Evolutionary conservation across 805 yeast species (phyloP).

Genomic region (Pichia deserticola): DNA sequence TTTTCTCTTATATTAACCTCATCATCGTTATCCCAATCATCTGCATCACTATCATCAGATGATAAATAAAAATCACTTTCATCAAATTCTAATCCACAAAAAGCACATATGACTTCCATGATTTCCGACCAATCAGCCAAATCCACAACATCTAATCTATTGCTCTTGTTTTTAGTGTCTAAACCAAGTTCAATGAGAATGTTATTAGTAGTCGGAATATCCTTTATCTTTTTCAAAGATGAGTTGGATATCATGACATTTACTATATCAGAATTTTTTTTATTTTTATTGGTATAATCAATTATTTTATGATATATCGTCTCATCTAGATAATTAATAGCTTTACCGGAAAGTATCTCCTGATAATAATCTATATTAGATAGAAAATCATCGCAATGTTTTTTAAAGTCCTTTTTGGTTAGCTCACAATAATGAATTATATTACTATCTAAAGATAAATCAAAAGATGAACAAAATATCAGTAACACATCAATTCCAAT

Average conservation of each 20-base stretch:
- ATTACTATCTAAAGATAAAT: conserved; percentile 8
- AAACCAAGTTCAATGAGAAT: conserved; percentile 24
- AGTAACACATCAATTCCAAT: conserved; percentile 24
- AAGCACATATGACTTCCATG: conserved; percentile 29
- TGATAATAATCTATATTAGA: conserved; percentile 15
- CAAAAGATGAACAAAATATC: conserved; percentile 17
- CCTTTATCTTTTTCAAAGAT: conserved; percentile 11
- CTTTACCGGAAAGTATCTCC: too few species aligned
- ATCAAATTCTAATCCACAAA: conserved; percentile 29
- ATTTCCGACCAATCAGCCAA: conserved; percentile 29
- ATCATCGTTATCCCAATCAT: conserved; percentile 3
- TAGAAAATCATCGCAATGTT: conserved; percentile 8
- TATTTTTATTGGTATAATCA: not conserved
- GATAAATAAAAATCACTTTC: conserved; percentile 26
- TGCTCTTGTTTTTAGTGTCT: conserved; percentile 5
- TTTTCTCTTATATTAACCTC: not conserved
- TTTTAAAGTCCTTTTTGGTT: conserved; percentile 3
- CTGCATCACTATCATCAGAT: conserved; percentile 10
- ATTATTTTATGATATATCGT: not conserved
- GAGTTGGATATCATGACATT: conserved; percentile 23
- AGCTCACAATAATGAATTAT: conserved; percentile 14
- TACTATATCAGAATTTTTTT: not conserved
- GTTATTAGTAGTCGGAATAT: conserved; percentile 16
- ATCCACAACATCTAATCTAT: conserved; percentile 15
- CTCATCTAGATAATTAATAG: too few species aligned